Base-by-base conservation (phyloP, 2,329 filamentous ascomycete species). In the Colletotrichum gloeosporioides region DNA sequence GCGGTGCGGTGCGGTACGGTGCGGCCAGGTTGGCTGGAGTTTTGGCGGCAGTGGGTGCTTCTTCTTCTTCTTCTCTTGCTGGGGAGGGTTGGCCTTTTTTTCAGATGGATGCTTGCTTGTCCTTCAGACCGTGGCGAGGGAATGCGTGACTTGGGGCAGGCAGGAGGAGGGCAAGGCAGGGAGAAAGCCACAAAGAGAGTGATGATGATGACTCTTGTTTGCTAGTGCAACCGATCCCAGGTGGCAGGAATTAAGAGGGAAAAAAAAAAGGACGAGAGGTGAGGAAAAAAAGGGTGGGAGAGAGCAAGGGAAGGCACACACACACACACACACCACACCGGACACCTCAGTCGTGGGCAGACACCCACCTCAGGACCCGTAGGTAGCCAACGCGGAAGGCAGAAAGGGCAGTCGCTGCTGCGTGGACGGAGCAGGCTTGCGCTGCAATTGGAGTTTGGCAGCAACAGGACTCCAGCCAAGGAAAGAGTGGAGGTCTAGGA, bases 181-280 rank as follows among this genome's bases (percentile, higher is more conserved):
- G 63, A 75, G 59, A 32, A 57, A 62, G 65, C 53, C 61, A 77
- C 71, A 68, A 71, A 71, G 71, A 66, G 67, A 67, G 36, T 77
- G 75, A 77, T 75, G 73, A 72, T 73, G 74, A 76, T 62, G 55
- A 70, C 39, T 62, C 68, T 67, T 72, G 70, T 69, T 69, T 69
- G 57, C 59, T 73, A 34, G 70, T 36, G 65, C 59, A 76, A 57
- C 74, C 44, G 59, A 66, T 64, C 61, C 27, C 66, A 53, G 66
- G 31, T 71, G 72, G 66, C 66, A 70, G 66, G 75, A 66, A 39
- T 27, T 12, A 49, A 63, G 55, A 22, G 22, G 22, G 22, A 22
- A 22, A 22, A 71, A 25, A 53, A 64, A 70, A 74, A 71, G 55
- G 53, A 55, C 61, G 39, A 65, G 44, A 63, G 44, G 59, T 73